Evolutionary conservation across 2,329 filamentous ascomycete genomes (phyloP).

Genomic region (Fusarium sp.): DNA sequence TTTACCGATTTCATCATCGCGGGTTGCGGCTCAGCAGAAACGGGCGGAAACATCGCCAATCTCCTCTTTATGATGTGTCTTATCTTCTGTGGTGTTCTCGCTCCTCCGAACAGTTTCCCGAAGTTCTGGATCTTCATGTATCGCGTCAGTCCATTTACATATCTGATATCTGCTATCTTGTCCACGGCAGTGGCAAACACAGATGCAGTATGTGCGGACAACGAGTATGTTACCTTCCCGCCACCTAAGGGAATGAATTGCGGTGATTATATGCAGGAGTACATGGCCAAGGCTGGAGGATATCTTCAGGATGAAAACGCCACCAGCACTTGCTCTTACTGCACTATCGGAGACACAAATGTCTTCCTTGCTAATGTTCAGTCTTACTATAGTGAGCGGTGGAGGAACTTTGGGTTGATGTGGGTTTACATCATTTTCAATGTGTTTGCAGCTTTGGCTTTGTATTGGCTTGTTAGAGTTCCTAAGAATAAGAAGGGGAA

Average conservation of each 20-base stretch:
- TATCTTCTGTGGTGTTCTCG: conserved; percentile 51
- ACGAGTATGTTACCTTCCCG: conserved; percentile 79
- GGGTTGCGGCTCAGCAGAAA: conserved; percentile 75
- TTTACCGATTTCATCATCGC: conserved; percentile 77
- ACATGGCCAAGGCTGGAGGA: conserved; percentile 66
- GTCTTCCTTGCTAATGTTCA: conserved; percentile 63
- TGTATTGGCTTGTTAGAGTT: conserved; percentile 70
- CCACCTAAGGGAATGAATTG: conserved; percentile 74
- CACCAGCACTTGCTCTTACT: conserved; percentile 70
- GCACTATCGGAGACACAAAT: conserved; percentile 67
- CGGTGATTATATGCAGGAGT: conserved; percentile 68
- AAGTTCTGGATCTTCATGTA: conserved; percentile 69
- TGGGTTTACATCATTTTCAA: conserved; percentile 74
- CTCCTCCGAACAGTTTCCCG: conserved; percentile 64
- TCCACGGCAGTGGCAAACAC: conserved; percentile 79
- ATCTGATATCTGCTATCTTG: conserved; percentile 81
- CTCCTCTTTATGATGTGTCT: conserved; percentile 75
- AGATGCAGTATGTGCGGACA: conserved; percentile 74
- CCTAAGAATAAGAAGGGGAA: conserved; percentile 59
- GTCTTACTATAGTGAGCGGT: conserved; percentile 71
- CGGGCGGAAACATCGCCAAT: conserved; percentile 76
- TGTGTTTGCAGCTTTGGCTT: conserved; percentile 65
- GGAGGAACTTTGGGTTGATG: conserved; percentile 78
- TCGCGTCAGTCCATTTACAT: conserved; percentile 85
- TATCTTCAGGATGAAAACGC: conserved; percentile 65